Percentiles rank a stretch among this genome's conserved stretches.
These are phyloP conservation scores for Phytophthora ohioensis DNA, from an alignment of 352 stramenopile species.

Conservation along the genomic window DNA sequence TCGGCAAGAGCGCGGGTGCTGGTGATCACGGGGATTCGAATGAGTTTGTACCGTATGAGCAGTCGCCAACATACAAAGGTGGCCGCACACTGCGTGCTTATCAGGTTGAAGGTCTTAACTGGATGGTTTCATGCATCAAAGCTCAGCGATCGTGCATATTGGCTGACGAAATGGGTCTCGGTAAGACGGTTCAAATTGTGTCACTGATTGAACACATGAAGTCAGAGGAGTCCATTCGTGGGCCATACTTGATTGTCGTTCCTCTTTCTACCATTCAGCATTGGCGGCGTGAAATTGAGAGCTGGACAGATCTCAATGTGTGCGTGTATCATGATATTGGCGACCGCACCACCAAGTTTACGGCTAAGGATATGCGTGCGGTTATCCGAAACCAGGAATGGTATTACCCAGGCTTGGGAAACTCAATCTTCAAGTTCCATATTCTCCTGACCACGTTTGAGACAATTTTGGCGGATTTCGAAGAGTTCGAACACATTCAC, in stretches of 20 bases:
- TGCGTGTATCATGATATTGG: conserved; percentile 98
- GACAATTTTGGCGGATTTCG: conserved; percentile 84
- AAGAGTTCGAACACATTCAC: conserved; percentile 89
- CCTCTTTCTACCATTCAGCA: conserved; percentile 90
- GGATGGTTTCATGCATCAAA: conserved; percentile 91
- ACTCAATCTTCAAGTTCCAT: conserved; percentile 93
- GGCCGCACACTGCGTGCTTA: conserved; percentile 83
- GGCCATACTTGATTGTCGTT: conserved; percentile 88
- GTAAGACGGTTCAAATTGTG: conserved; percentile 96
- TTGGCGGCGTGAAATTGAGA: conserved; percentile 90
- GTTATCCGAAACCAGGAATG: conserved; percentile 90
- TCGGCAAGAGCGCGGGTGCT: conserved; percentile 20
- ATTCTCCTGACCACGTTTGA: conserved; percentile 87
- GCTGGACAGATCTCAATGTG: conserved; percentile 97
- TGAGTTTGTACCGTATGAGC: conserved; percentile 91
- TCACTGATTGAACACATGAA: conserved; percentile 93
- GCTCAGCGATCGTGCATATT: conserved; percentile 89
- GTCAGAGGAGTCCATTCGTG: conserved; percentile 85
- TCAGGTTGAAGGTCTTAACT: conserved; percentile 90
- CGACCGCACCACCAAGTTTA: conserved; percentile 81
- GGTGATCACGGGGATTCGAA: conserved; percentile 42
- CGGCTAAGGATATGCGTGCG: conserved; percentile 87
- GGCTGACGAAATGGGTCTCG: conserved; percentile 94
- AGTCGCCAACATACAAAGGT: conserved; percentile 90
- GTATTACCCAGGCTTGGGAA: conserved; percentile 89